Evolutionary conservation across 768 basidiomycete genomes (phyloP), one percentile per base, ranked within the genome.

Genomic region (Lactifluus subvellereus): DNA sequence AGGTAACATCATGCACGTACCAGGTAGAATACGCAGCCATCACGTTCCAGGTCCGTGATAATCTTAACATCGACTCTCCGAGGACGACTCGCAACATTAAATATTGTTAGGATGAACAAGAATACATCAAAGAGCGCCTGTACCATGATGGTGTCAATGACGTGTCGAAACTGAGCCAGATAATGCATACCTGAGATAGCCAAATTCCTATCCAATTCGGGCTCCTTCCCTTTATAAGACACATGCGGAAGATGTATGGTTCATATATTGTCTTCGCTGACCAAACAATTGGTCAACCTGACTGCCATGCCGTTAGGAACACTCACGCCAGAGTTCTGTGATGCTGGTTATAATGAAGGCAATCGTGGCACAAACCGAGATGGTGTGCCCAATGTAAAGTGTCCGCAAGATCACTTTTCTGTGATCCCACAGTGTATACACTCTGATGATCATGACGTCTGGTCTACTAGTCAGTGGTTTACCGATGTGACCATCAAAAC

Each of bases 401-500:
- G 54, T 48, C 22, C 37, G 48, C 4, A 53, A 14, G 50, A 70
- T 59, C 60, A 71, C 68, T 45, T 66, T 70, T 11, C 73, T 68
- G 45, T 72, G 71, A 32, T 77, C 77, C 77, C 77, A 78, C 8
- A 77, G 69, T 8, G 71, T 68, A 43, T 74, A 70, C 4, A 78
- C 74, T 11, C 76, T 72, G 27, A 76, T 63, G 13, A 78, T 67
- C 50, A 78, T 73, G 37, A 73, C 72, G 38, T 76, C 74, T 38
- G 71, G 72, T 30, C 9, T 66, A 69, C 9, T 66, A 69, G n/a
- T 74, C 57, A 7, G 75, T 73, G 6, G 67, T 38, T 30, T 20
- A n/a, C 11, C 37, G 16, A 54, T 42, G 32, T 13, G 18, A 30
- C 5, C 11, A 11, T 27, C 27, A 35, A 38, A 75, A 70, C 69